A percentile compares a stretch with the other conserved stretches of the same genome.
Conservation (phyloP, 345 rosid species). For the Brassica napus region DNA sequence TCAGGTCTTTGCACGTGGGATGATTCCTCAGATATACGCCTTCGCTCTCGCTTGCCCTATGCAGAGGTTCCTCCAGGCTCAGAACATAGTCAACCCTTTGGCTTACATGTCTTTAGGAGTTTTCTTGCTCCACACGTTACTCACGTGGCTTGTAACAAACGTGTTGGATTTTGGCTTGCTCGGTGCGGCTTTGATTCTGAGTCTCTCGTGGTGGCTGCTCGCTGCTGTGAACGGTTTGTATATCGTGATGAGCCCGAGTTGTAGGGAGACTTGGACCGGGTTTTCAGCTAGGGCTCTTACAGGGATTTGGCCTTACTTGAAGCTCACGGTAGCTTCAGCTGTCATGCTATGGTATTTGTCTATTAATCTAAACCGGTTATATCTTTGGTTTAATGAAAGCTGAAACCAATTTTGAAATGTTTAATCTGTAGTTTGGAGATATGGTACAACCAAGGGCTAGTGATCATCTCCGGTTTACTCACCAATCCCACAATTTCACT, state of each 20-base stretch:
- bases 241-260: conserved; percentile 63
- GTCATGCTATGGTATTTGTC: conserved; percentile 74
- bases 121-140: conserved; percentile 63
- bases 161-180: conserved; percentile 63
- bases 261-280: conserved; percentile 85
- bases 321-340: conserved; percentile 85
- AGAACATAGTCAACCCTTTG: conserved; percentile 90
- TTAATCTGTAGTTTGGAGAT: conserved; percentile 76
- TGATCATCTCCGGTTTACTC: conserved; percentile 82
- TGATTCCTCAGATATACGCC: conserved; percentile 82
- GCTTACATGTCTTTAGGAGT: conserved; percentile 81
- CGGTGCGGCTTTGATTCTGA: conserved; percentile 69
- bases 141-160: conserved; percentile 59
- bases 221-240: conserved; percentile 53
- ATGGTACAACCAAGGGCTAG: conserved; percentile 96
- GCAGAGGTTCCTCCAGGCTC: conserved; percentile 95
- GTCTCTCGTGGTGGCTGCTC: conserved; percentile 85
- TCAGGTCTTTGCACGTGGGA: conserved; percentile 66
- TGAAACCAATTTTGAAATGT: neutral
- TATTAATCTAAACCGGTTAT: neutral
- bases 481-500: conserved; percentile 69
- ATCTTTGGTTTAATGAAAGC: neutral
- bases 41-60: conserved; percentile 79
- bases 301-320: conserved; percentile 95
- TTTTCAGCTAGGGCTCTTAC: conserved; percentile 58